Base-by-base conservation (phyloP, 768 basidiomycete species). In the Phaeotremella skinneri region DNA sequence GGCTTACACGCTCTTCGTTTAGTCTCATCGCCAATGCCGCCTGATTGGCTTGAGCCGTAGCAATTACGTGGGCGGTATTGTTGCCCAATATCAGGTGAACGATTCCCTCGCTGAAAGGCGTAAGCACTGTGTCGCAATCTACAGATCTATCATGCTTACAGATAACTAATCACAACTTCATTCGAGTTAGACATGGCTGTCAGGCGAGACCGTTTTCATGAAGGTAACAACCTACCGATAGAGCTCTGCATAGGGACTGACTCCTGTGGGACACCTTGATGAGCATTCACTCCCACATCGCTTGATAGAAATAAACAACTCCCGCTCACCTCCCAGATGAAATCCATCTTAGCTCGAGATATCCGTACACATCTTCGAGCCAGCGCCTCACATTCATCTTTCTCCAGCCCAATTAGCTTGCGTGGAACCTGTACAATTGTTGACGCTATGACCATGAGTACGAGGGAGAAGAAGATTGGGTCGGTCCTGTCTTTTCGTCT, bases 331-430 rank as follows among this genome's bases (percentile, higher is more conserved):
- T 72, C 67, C 59, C 56, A 67, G 32, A 74, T 39, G 45, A 61
- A 58, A 5, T 30, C 58, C 58, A 63, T 59, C 61, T 75, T 71
- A 48, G 59, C 67, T 37, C 73, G 55, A 0, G 73, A 64, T 0
- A 72, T 68, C 77, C 89, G 85, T 70, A 90, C 84, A 66, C 89
- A 91, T 30, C 84, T 85, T 80, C 90, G 75, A 11, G 91, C 91
- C 31, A 94, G 81, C 76, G 87, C 87, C 50, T 89, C 83, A 20
- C 93, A 90, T 34, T 88, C 85, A 5, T 85, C 80, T 34, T 90
- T 84, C 64, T 90, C 89, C 23, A 79, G 52, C 37, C 90, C 90
- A 55, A 94, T 81, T 75, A 91, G 91, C 2, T 87, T 89, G 55
- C 89, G 81, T 16, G 91, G 91, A 2, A 26, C 17, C 45, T 47